Evolutionary conservation across 768 basidiomycete genomes (phyloP).

Genomic region (Calvatia gigantea): DNA sequence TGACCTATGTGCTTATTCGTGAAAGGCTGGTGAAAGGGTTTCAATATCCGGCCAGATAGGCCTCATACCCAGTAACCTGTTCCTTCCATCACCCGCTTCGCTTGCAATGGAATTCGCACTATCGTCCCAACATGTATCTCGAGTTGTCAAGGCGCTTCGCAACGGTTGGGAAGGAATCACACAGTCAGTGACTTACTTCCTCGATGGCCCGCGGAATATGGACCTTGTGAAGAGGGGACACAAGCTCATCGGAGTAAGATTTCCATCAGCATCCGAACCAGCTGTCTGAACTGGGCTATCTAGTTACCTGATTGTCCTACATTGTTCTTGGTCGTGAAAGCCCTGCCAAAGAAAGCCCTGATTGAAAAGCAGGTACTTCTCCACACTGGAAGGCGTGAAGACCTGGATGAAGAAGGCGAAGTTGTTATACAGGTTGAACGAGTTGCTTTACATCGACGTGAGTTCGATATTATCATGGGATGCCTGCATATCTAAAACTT

Average conservation of each 20-base stretch:
- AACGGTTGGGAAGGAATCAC: slow-evolving; percentile 57
- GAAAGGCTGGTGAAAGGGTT: slow-evolving; percentile 68
- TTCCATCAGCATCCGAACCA: neutral
- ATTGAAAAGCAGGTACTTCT: slow-evolving; percentile 75
- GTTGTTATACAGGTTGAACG: slow-evolving; percentile 19
- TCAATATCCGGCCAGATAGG: slow-evolving; percentile 97
- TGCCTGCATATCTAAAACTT: no score
- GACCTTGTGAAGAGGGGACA: slow-evolving; percentile 38
- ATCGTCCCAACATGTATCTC: slow-evolving; percentile 73
- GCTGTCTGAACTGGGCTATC: neutral
- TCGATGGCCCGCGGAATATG: slow-evolving; percentile 39
- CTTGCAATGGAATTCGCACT: slow-evolving; percentile 68
- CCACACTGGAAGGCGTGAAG: slow-evolving; percentile 60
- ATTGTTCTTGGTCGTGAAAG: slow-evolving; percentile 58
- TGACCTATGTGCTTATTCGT: slow-evolving; percentile 1
- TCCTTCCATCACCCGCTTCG: slow-evolving; percentile 58
- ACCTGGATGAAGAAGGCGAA: slow-evolving; percentile 47
- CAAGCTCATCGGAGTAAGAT: slow-evolving; percentile 18
- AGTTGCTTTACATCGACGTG: neutral
- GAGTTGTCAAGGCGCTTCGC: slow-evolving; percentile 62
- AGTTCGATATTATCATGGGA: neutral
- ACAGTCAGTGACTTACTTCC: slow-evolving; percentile 73
- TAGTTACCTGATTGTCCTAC: slow-evolving; percentile 28
- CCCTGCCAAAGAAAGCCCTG: slow-evolving; percentile 67
- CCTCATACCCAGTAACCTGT: slow-evolving; percentile 70